phyloP scores from a whole-genome alignment of 106 monocot genomes.

The Apostasia shenzhenica region DNA sequence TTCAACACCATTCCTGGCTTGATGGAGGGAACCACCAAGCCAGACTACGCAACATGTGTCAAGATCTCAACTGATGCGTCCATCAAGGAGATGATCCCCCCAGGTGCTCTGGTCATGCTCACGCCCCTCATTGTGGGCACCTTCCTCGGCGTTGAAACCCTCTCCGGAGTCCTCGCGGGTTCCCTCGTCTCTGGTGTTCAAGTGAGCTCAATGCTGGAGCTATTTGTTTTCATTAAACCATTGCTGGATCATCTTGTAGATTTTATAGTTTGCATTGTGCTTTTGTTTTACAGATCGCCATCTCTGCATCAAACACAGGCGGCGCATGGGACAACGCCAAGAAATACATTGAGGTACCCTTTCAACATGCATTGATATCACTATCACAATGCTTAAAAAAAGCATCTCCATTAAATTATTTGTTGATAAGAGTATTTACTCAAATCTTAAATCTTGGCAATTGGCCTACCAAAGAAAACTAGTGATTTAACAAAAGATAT shows the following conservation, averaged over 20 bases:
- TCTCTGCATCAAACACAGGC: conserved; percentile 78
- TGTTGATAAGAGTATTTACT: too few relatives aligned
- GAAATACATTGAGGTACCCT: conserved; percentile 71
- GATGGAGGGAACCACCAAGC: conserved; percentile 65
- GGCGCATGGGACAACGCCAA: conserved; percentile 89
- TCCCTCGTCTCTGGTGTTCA: conserved; percentile 72
- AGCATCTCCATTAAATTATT: too few relatives aligned
- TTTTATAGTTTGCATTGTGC: not conserved
- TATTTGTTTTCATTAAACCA: not conserved
- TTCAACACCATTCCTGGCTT: conserved; percentile 67
- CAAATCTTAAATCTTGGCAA: too few relatives aligned
- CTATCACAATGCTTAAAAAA: too few relatives aligned
- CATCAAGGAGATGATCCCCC: conserved; percentile 87
- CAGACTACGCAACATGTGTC: conserved; percentile 75
- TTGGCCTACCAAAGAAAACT: too few relatives aligned
- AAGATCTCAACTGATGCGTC: conserved; percentile 85
- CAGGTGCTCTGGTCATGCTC: conserved; percentile 77
- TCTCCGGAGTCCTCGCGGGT: conserved; percentile 68
- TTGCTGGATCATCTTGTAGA: not conserved
- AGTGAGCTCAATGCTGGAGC: conserved; percentile 11
- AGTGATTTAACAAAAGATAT: too few relatives aligned
- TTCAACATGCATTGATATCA: too few relatives aligned
- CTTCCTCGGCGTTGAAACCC: conserved; percentile 70
- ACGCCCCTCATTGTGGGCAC: conserved; percentile 75
- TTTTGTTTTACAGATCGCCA: conserved; percentile 42